Evolutionary conservation across 805 yeast genomes (phyloP), one percentile per base, ranked within the genome.

Genomic region (Sungouiozyma intestinalis): DNA sequence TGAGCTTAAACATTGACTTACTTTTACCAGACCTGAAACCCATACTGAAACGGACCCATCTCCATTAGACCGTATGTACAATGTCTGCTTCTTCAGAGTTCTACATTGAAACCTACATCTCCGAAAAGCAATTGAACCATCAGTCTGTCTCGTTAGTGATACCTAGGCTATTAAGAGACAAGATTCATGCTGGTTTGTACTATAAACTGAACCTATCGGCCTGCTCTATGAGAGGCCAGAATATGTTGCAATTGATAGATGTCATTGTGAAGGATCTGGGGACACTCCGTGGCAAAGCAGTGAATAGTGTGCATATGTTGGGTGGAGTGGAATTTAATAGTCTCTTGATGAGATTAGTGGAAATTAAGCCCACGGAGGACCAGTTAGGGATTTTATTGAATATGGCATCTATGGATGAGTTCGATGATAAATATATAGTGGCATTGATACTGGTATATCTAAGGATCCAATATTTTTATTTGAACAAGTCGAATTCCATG

Each of bases 301-400:
- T 45, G 2, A 50, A 51, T 16, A 44, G 43, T 33, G 42, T 39
- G 2, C 37, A 51, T 41, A 48, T 54, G 16, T 40, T 58, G 20
- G 65, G 65, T 34, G 64, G 65, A 7, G 50, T 54, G 1, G 63
- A 58, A 34, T 61, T 61, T 35, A 58, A 55, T n/a, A 79, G 94
- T 54, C 68, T 94, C 36, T 59, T 86, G 29, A 75, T 85, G 53
- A 77, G 90, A 48, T 57, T 90, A 44, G 67, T 88, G 3, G 94
- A 90, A 58, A 60, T 92, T 15, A 76, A 76, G 47, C 97, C 97
- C 5, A 53, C 55, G 2, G 45, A 50, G 44, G 52, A 51, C 2
- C 64, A 61, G 43, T 13, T 61, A n/a, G 15, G 32, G 9, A 31
- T 36, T 2, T 31, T 61, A 0, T 52, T 70, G 9, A 83, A 76